Percentiles rank a stretch among this genome's conserved stretches.
Conservation (phyloP, 1,284 basidiomycete genomes). For the Ustanciosporium gigantosporum region DNA sequence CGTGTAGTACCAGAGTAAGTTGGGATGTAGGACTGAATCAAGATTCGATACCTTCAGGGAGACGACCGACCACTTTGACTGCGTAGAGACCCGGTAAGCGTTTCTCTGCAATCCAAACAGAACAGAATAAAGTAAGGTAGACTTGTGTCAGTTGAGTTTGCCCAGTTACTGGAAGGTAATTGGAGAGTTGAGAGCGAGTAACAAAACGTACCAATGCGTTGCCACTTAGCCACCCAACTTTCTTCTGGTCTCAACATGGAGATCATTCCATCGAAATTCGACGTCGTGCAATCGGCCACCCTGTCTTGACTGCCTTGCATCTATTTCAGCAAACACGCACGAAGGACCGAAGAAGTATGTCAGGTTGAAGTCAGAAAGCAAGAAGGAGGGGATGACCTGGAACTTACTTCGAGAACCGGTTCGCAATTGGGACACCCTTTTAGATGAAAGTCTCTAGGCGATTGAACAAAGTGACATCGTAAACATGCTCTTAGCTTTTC, state of each 20-base stretch:
- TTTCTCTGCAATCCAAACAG: constrained; percentile 49
- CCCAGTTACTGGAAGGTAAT: background rate
- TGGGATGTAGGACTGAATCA: no score
- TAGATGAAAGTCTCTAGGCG: constrained; percentile 79
- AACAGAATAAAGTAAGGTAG: no score
- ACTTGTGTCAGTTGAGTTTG: background rate
- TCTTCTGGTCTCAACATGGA: constrained; percentile 83
- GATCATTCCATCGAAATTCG: constrained; percentile 89
- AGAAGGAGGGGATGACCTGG: background rate
- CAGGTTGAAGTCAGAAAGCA: background rate
- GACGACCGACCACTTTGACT: constrained; percentile 56
- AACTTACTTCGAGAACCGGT: constrained; percentile 83
- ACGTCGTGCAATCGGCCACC: constrained; percentile 85
- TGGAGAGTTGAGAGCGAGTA: background rate
- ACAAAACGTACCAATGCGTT: constrained; percentile 39
- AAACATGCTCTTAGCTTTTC: constrained; percentile 81
- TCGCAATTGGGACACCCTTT: constrained; percentile 96
- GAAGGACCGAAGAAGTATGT: background rate
- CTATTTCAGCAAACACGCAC: constrained; percentile 63
- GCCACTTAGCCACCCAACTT: constrained; percentile 80
- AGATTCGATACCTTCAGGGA: constrained; percentile 46
- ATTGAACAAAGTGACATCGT: constrained; percentile 86
- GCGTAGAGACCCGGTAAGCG: constrained; percentile 57
- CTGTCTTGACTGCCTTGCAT: constrained; percentile 85
- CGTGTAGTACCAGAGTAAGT: no score